phyloP scores from a whole-genome alignment of 1,284 basidiomycete species.

The Puccinia triticina region DNA sequence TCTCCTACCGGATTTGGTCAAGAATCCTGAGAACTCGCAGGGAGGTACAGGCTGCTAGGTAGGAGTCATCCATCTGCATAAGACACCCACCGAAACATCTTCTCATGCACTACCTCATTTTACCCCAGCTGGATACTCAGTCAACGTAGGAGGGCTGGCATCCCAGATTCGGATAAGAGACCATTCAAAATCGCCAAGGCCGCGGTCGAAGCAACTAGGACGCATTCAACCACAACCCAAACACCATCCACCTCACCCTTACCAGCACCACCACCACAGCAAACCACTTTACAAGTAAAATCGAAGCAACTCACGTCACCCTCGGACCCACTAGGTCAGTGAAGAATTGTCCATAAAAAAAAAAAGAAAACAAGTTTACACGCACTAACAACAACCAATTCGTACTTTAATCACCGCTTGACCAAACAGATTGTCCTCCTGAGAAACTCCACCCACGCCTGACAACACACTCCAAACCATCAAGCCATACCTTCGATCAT shows the following conservation, averaged over 20 bases:
- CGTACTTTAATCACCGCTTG: neutral
- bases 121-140: constrained; percentile 50
- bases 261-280: neutral
- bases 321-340: neutral
- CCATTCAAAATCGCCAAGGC: constrained; percentile 55
- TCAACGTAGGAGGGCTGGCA: constrained; percentile 55
- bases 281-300: neutral
- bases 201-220: constrained; percentile 53
- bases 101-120: neutral
- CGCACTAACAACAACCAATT: neutral
- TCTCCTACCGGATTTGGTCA: constrained; percentile 19
- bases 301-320: neutral
- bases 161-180: constrained; percentile 55
- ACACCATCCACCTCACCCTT: neutral
- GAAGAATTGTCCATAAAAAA: neutral
- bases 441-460: neutral
- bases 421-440: neutral
- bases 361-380: neutral
- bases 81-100: neutral
- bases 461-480: neutral
- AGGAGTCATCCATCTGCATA: neutral
- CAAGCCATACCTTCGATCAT: neutral
- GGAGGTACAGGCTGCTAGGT: constrained; percentile 34
- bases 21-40: constrained; percentile 12
- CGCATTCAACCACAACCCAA: constrained; percentile 29